Base-by-base conservation (phyloP, 306 rosid species). In the Astragalus membranaceus region DNA sequence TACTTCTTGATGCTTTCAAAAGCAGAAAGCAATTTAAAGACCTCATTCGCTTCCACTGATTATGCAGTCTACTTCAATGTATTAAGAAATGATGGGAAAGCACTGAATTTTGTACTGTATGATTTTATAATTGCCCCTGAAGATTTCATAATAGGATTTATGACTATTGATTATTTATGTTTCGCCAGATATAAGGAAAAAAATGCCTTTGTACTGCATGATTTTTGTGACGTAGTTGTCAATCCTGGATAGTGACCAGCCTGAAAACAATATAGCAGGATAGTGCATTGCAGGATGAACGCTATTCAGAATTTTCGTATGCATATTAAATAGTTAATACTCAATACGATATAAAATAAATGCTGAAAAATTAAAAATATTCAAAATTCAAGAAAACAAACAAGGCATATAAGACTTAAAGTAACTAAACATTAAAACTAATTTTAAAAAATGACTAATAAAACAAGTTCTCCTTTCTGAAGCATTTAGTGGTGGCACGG, bases 81-180 rank as follows among this genome's bases (percentile, higher is more conserved):
- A 76, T 50, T 67, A 75, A 57, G 62, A 12, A 75, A 51, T 16
- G 63, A 13, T 6, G 54, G 56, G 48, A 17, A 59, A 58, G 43
- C 30, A 37, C 51, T 5, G 26, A 47, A 29, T 5, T 20, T 33
- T 20, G 3, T 26, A 26, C 30, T 26, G 30, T 3, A 26, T 26
- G 23, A 26, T 26, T 26, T 26, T 26, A 26, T 26, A 26, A 26
- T 26, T 1, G 4, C 30, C 30, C 30, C 30, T 26, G 30, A 26
- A 1, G 30, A 26, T 26, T 26, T 26, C 30, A 26, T 29, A 53
- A 56, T 10, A 57, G 58, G 49, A 71, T 33, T 57, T 58, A 17
- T 49, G 11, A 63, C 39, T 36, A 23, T 46, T 60, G 44, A 60
- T 33, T 61, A 49, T 36, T 12, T 61, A 0, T 29, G 16, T 17